Evolutionary conservation across 257 asterid genomes (phyloP), one percentile per base, ranked within the genome.

Genomic region (Rauvolfia tetraphylla): DNA sequence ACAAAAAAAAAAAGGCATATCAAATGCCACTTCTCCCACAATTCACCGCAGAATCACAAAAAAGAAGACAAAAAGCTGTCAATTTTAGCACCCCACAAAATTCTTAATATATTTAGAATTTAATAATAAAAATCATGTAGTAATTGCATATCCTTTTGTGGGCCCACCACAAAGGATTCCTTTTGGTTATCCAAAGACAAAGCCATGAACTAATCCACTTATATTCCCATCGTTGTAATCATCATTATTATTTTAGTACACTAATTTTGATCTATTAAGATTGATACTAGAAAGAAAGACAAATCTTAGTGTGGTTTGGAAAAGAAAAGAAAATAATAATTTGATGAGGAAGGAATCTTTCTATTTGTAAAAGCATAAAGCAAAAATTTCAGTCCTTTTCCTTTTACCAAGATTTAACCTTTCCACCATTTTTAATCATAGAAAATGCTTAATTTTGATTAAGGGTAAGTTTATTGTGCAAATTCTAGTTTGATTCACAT

Each of bases 91-190:
- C 9, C 77, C 82, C 68, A 74, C 75, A 62, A 38, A 72, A 34
- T 62, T 76, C 46, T 65, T 77, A 46, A 34, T 41, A 27, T 34
- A 14, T 46, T 72, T 53, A 56, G 10, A 22, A 33, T 11, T 33
- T 41, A 76, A 76, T 29, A 65, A 71, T 33, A 57, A 58, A 53
- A 48, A 66, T 27, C 14, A 71, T 31, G 7, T 33, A 51, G 7
- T 33, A 51, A 33, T 59, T 77, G 46, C 36, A 81, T 49, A 66
- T 17, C 54, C 49, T 67, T 68, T 70, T 73, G 49, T 78, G 70
- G 18, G 70, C 75, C 78, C 65, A 78, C 79, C 49, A 56, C 36
- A 69, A 68, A 62, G 1, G 76, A 81, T 73, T 72, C 79, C 76
- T 76, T 66, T 57, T 77, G 61, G 36, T 76, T 65, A 65, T 59